phyloP scores from a whole-genome alignment of 2,329 filamentous ascomycete species.

The Lasiodiplodia gonubiensis region DNA sequence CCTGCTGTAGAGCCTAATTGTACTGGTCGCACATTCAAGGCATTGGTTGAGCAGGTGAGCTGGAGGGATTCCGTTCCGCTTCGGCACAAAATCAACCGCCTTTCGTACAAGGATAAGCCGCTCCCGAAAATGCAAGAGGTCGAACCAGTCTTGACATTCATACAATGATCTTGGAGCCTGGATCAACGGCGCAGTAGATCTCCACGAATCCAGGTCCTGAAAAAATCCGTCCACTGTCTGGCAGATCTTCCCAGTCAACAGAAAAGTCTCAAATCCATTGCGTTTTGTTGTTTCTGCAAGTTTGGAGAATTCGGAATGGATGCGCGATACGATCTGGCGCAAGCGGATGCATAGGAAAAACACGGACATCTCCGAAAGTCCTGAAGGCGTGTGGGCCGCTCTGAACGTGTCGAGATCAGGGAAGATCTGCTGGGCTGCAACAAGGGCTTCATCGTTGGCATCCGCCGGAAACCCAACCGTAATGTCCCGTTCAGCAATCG shows the following conservation, averaged over 20 bases:
- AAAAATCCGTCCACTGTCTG: constrained; percentile 35
- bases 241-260: background rate
- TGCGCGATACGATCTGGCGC: constrained; percentile 50
- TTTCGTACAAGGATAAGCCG: constrained; percentile 49
- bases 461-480: constrained; percentile 45
- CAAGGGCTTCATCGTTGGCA: constrained; percentile 39
- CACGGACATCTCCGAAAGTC: constrained; percentile 43
- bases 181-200: constrained; percentile 42
- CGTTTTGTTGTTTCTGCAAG: background rate
- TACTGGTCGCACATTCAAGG: constrained; percentile 44
- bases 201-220: constrained; percentile 47
- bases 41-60: constrained; percentile 36
- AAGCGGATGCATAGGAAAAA: constrained; percentile 49
- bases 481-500: constrained; percentile 50
- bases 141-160: constrained; percentile 53
- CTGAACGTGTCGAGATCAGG: constrained; percentile 33
- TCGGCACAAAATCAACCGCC: constrained; percentile 48
- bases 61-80: constrained; percentile 22
- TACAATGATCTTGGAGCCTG: constrained; percentile 48
- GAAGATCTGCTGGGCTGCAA: background rate
- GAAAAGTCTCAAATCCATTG: background rate
- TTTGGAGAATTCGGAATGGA: constrained; percentile 41
- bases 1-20: constrained; percentile 48
- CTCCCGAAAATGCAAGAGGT: constrained; percentile 51
- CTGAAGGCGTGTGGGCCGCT: constrained; percentile 25